A percentile compares a stretch with the other conserved stretches of the same genome.
Conservation (phyloP, 257 asterid genomes). For the Capsicum baccatum region DNA sequence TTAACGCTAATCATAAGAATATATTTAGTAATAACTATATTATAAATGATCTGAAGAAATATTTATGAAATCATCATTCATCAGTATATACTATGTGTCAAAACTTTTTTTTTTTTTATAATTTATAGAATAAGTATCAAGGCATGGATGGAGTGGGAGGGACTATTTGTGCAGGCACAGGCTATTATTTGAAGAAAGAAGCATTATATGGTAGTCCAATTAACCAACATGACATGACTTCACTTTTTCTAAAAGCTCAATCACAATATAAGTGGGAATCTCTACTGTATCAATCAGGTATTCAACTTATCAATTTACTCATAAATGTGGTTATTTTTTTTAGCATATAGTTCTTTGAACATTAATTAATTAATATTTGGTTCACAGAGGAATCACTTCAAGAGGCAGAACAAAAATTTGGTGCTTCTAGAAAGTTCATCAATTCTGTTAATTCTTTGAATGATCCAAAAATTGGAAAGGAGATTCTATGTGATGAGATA, state of each 20-base stretch:
- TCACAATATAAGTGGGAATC: slow-evolving; percentile 19
- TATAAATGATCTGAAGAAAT: background rate
- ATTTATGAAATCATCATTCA: too few relatives aligned
- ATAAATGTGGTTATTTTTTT: background rate
- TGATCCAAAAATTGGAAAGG: slow-evolving; percentile 31
- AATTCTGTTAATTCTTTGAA: slow-evolving; percentile 50
- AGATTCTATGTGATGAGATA: slow-evolving; percentile 39
- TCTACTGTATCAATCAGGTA: background rate
- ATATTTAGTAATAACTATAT: background rate
- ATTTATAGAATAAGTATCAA: slow-evolving; percentile 70
- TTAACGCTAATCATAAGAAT: background rate
- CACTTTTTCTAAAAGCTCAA: background rate
- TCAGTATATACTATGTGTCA: too few relatives aligned
- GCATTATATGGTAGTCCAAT: slow-evolving; percentile 56
- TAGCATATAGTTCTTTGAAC: background rate
- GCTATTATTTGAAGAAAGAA: slow-evolving; percentile 72
- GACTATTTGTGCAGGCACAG: slow-evolving; percentile 69
- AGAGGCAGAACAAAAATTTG: slow-evolving; percentile 56
- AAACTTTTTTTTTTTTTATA: background rate
- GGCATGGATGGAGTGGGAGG: slow-evolving; percentile 88
- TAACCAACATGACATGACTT: slow-evolving; percentile 57
- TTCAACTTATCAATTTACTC: background rate
- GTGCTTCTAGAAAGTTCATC: slow-evolving; percentile 53
- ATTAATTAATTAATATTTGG: background rate
- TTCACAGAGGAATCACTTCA: slow-evolving; percentile 53